Percentiles rank a stretch among this genome's conserved stretches.
These are phyloP conservation scores for Sphagnum tenellum DNA, from an alignment of 225 moss, liverwort and hornwort genomes.

Conservation along the genomic window DNA sequence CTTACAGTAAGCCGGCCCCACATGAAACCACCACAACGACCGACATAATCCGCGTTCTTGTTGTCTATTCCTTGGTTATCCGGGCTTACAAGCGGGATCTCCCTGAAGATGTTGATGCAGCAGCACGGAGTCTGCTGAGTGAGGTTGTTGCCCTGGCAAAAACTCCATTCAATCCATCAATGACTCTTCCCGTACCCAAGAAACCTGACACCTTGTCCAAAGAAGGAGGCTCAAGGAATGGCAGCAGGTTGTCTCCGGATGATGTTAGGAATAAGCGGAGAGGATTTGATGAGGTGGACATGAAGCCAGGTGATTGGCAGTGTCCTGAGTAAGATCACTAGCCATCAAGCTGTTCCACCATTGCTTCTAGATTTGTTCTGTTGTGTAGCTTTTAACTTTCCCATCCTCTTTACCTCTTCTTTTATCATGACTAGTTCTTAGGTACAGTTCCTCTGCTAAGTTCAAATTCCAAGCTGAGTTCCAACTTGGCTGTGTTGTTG, in stretches of 20 bases:
- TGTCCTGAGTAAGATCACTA: conserved; percentile 38
- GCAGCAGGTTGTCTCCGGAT: conserved; percentile 23
- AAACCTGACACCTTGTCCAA: no score
- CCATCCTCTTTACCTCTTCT: no score
- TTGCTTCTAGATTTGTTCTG: no score
- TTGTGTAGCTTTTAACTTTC: no score
- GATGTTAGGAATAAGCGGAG: conserved; percentile 24
- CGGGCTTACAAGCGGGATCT: conserved; percentile 22
- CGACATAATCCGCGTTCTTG: conserved; percentile 72
- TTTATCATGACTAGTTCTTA: no score
- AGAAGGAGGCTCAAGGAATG: conserved; percentile 5
- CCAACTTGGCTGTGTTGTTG: background rate
- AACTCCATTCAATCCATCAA: conserved; percentile 58
- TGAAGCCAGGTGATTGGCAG: conserved; percentile 63
- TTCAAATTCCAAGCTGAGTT: background rate
- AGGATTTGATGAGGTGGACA: conserved; percentile 27
- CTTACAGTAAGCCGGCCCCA: conserved; percentile 68
- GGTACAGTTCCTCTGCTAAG: background rate
- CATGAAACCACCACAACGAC: conserved; percentile 43
- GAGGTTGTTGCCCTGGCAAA: conserved; percentile 49
- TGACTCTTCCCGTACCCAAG: conserved; percentile 12
- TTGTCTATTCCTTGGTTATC: conserved; percentile 59
- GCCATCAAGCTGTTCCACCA: no score
- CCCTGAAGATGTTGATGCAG: conserved; percentile 36
- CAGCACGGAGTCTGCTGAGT: conserved; percentile 42